Conservation (phyloP, 768 basidiomycete genomes). For the Podaxis mareebaensis region DNA sequence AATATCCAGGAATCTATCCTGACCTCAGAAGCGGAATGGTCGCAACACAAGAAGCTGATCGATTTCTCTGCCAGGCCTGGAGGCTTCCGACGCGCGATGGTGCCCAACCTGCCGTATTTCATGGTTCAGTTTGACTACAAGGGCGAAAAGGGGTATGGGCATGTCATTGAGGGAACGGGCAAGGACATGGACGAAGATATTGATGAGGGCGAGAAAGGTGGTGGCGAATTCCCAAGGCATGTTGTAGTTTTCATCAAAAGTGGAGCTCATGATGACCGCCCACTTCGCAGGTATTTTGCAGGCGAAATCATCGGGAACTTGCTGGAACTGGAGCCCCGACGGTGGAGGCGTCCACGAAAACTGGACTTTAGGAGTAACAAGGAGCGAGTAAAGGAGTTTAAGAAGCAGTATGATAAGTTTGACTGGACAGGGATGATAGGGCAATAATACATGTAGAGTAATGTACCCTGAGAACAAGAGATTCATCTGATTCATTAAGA, state of each 20-base stretch:
- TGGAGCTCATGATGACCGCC: neutral
- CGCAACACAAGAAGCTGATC: constrained; percentile 96
- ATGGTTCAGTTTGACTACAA: constrained; percentile 99
- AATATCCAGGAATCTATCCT: constrained; percentile 82
- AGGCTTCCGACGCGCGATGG: constrained; percentile 93
- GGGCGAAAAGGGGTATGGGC: constrained; percentile 96
- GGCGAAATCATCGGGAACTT: constrained; percentile 93
- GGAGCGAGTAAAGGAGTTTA: constrained; percentile 69
- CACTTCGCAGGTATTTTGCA: constrained; percentile 77
- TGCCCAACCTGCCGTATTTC: constrained; percentile 96
- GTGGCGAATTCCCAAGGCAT: constrained; percentile 87
- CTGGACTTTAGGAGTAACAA: constrained; percentile 72
- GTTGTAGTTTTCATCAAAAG: constrained; percentile 22
- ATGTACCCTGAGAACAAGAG: neutral
- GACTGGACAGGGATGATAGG: constrained; percentile 83
- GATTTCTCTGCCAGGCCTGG: constrained; percentile 89
- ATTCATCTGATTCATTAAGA: neutral
- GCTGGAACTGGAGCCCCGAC: constrained; percentile 81
- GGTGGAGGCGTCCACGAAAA: constrained; percentile 80
- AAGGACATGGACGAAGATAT: constrained; percentile 63
- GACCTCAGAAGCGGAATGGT: constrained; percentile 95
- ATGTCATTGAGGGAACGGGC: constrained; percentile 91
- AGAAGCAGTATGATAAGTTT: constrained; percentile 72
- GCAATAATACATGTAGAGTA: neutral
- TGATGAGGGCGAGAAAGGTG: constrained; percentile 88